phyloP scores from a whole-genome alignment of 257 asterid genomes.

The Catharanthus roseus region DNA sequence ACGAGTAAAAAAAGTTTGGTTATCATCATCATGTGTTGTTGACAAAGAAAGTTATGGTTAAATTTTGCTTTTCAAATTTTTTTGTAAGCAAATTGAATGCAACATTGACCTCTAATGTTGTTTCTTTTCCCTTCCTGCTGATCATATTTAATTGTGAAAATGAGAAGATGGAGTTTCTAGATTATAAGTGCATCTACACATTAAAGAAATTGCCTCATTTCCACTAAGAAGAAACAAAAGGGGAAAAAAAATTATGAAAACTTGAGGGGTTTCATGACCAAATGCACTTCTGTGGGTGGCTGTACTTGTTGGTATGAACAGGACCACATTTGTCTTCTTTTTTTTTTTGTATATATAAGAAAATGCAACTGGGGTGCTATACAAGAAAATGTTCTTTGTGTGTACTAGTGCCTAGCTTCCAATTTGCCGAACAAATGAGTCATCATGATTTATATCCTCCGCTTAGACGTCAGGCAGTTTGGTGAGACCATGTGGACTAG shows the following conservation, averaged over 20 bases:
- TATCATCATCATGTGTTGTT: conserved; percentile 23
- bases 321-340: background rate
- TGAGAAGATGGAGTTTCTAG: conserved; percentile 2
- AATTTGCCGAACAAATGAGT: no score
- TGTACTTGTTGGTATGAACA: background rate
- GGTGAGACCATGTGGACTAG: no score
- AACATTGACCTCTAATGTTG: background rate
- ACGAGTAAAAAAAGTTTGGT: no score
- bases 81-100: background rate
- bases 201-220: background rate
- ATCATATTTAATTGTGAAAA: background rate
- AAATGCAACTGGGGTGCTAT: no score
- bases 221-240: background rate
- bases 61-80: background rate
- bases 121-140: background rate
- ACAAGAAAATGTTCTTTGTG: no score
- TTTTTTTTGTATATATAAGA: no score
- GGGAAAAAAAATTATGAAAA: background rate
- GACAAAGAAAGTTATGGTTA: conserved; percentile 21
- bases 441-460: no score
- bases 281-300: background rate
- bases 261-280: background rate
- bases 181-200: background rate
- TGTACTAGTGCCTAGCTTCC: no score
- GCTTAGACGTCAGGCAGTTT: no score